Base-by-base conservation (phyloP, 345 rosid genomes). In the Punica granatum region DNA sequence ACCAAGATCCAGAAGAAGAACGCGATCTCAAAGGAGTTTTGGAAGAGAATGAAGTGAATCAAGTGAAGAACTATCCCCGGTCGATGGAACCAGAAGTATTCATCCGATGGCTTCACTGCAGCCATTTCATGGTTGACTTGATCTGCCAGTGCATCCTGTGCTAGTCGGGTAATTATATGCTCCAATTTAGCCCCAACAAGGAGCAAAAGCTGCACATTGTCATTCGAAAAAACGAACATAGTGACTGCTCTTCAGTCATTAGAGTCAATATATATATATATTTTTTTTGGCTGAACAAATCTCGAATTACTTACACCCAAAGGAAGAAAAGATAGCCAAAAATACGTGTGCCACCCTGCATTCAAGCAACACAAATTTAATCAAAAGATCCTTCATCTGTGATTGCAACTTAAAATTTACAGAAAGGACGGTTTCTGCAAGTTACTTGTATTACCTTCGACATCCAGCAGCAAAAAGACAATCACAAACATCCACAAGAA, bases 1-100 rank as follows among this genome's bases (percentile, higher is more conserved):
- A 89, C 96, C 98, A 67, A 77, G 26, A 92, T 85, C 96, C 96
- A 92, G 75, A 89, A 85, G 86, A 89, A 89, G 82, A 92, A 92
- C 32, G 92, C 96, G 32, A 87, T 79, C 78, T 89, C 98, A 65
- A 92, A 92, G 16, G 96, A 74, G 65, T 89, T 92, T 44, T 92
- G 98, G 69, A 92, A 92, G 48, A 88, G 80, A 72, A 89, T 82
- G 71, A 92, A 89, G 74, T 92, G 92, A 72, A 92, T 86, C 80
- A 92, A 81, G 73, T 78, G 59, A 31, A 83, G 90, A 49, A 89
- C 70, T 59, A 80, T 73, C 36, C 23, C 25, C 21, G 98, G 96
- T 2, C 70, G 42, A 32, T 42, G 36, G 69, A 92, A 88, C 98
- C 98, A 92, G 68, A 89, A 89, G 75, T 84, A 87, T 19, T 79